These are phyloP conservation scores for Fusarium illudens DNA, from an alignment of 2,329 filamentous ascomycete genomes.

Conservation along the genomic window DNA sequence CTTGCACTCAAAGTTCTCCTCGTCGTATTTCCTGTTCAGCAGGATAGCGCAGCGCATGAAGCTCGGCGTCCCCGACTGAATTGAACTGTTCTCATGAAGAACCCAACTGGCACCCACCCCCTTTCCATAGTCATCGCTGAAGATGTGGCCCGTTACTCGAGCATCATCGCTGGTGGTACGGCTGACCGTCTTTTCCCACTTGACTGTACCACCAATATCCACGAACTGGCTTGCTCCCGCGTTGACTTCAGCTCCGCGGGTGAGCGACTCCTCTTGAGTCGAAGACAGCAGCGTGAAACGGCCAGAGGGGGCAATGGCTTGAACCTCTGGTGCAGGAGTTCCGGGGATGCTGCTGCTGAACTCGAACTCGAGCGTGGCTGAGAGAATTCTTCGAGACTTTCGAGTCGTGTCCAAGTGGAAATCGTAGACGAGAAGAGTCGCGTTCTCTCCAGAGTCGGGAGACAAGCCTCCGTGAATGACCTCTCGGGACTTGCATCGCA, in stretches of 20 bases:
- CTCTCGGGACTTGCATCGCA: constrained; percentile 4
- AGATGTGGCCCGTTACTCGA: constrained; percentile 11
- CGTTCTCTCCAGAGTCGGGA: not conserved
- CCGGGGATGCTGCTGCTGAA: constrained; percentile 1
- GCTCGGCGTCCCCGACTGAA: not conserved
- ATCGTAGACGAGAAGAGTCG: constrained; percentile 6
- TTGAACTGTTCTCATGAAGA: constrained; percentile 20
- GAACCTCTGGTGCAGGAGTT: not conserved
- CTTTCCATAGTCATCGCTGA: constrained; percentile 32
- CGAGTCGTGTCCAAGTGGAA: constrained; percentile 1
- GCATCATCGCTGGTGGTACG: not conserved
- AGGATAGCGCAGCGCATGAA: constrained; percentile 4
- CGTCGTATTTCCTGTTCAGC: constrained; percentile 22
- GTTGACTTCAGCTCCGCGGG: not conserved
- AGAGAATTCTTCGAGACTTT: constrained; percentile 1
- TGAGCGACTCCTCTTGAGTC: not conserved
- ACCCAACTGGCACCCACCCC: constrained; percentile 28
- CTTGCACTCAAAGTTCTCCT: constrained; percentile 41
- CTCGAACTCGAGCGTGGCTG: constrained; percentile 7
- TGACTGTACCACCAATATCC: not conserved
- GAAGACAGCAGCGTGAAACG: not conserved
- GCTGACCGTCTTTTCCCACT: not conserved
- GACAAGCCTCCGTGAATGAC: constrained; percentile 10
- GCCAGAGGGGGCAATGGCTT: not conserved
- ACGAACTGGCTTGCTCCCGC: not conserved